Percentiles rank a stretch among this genome's conserved stretches.
These are phyloP conservation scores for Colletotrichum sidae DNA, from an alignment of 2,329 filamentous ascomycete genomes.

Conservation along the genomic window DNA sequence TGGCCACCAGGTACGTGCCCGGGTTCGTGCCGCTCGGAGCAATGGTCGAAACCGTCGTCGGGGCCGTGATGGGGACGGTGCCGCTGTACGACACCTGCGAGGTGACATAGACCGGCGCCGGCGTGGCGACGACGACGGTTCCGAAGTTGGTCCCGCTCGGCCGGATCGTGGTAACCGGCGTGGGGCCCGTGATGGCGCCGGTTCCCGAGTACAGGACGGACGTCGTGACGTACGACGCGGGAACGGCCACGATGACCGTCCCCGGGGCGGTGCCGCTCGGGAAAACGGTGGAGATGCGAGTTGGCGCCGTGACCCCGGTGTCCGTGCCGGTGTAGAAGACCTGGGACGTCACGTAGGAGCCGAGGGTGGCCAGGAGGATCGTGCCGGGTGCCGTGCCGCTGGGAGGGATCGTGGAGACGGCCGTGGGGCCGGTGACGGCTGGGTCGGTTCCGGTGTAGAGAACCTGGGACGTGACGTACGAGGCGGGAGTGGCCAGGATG, in stretches of 20 bases:
- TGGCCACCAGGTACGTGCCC: conserved; percentile 32
- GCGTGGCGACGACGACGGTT: conserved; percentile 22
- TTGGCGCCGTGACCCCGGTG: conserved; percentile 4
- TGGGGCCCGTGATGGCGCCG: conserved; percentile 4
- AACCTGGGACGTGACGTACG: conserved; percentile 25
- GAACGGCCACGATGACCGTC: conserved; percentile 21
- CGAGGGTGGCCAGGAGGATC: conserved; percentile 18
- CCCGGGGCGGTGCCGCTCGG: conserved; percentile 15
- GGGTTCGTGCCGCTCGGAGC: conserved; percentile 10
- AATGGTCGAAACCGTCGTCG: conserved; percentile 25
- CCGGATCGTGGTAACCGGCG: conserved; percentile 22
- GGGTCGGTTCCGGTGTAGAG: conserved; percentile 27
- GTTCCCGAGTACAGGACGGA: conserved; percentile 9
- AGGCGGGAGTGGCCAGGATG: conserved; percentile 24
- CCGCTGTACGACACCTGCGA: conserved; percentile 22
- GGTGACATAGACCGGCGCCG: conserved; percentile 27
- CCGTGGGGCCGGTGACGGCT: conserved; percentile 19
- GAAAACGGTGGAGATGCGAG: conserved; percentile 10
- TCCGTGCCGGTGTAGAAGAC: conserved; percentile 8
- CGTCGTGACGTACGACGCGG: conserved; percentile 20
- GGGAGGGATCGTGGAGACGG: conserved; percentile 24
- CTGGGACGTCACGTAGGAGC: conserved; percentile 24
- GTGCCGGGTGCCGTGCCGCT: conserved; percentile 29
- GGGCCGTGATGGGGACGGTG: conserved; percentile 9
- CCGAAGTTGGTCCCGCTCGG: conserved; percentile 26